These are phyloP conservation scores for Neofusicoccum kwambonambiense DNA, from an alignment of 2,329 filamentous ascomycete species.

Conservation along the genomic window DNA sequence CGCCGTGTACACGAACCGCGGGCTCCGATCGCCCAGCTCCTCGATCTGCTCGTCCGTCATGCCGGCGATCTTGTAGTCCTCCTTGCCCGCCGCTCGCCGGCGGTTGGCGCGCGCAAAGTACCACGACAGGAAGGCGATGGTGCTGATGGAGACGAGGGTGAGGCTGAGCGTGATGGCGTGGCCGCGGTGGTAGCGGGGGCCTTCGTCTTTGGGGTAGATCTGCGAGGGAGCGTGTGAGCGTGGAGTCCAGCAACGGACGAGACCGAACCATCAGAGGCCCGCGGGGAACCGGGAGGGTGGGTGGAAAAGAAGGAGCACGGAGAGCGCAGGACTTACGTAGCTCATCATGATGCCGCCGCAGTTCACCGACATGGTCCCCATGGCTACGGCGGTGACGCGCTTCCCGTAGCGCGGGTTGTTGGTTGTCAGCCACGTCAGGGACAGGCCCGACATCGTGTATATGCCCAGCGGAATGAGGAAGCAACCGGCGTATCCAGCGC, in stretches of 20 bases:
- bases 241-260: no score
- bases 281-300: no score
- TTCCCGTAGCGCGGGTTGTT: slow-evolving; percentile 76
- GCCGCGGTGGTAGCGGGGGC: slow-evolving; percentile 50
- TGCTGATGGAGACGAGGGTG: slow-evolving; percentile 42
- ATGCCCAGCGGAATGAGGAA: slow-evolving; percentile 73
- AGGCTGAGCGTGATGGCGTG: slow-evolving; percentile 54
- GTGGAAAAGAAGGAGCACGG: no score
- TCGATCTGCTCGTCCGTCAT: slow-evolving; percentile 44
- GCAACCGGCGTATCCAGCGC: slow-evolving; percentile 72
- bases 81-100: slow-evolving; percentile 39
- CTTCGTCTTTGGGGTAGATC: slow-evolving; percentile 47
- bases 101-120: slow-evolving; percentile 40
- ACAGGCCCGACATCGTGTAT: slow-evolving; percentile 60
- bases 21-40: slow-evolving; percentile 47
- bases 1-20: slow-evolving; percentile 44
- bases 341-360: slow-evolving; percentile 70
- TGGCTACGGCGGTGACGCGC: slow-evolving; percentile 67
- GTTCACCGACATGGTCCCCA: slow-evolving; percentile 72
- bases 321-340: slow-evolving; percentile 53
- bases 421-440: slow-evolving; percentile 60
- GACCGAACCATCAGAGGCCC: background rate
- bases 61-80: slow-evolving; percentile 40
- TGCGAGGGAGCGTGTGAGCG: slow-evolving; percentile 18
- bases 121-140: slow-evolving; percentile 39